Conservation (phyloP, 2,329 filamentous ascomycete genomes). For the Cladosporium velox region DNA sequence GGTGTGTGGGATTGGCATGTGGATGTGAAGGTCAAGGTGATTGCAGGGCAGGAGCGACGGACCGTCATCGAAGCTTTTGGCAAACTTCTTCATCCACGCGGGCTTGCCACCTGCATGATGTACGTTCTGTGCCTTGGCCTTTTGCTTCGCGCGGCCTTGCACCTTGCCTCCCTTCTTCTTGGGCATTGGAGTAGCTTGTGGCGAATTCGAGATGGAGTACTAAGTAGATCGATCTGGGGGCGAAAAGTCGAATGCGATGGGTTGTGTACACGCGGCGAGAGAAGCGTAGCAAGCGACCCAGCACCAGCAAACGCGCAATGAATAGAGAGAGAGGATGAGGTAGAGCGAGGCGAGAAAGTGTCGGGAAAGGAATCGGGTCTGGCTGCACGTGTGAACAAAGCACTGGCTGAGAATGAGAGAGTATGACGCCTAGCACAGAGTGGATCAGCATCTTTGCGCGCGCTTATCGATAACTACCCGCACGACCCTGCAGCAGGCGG, state of each 20-base stretch:
- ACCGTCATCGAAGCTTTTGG: conserved; percentile 20
- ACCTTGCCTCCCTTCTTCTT: conserved; percentile 30
- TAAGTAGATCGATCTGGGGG: neutral
- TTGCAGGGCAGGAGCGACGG: conserved; percentile 5
- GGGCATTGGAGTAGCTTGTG: conserved; percentile 20
- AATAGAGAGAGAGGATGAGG: neutral
- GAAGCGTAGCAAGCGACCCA: neutral
- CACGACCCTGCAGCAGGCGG: conserved; percentile 11
- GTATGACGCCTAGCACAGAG: conserved; percentile 2
- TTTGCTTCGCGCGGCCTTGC: conserved; percentile 29
- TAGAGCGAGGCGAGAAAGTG: neutral
- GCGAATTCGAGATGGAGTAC: conserved; percentile 31
- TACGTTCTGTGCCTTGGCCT: conserved; percentile 27
- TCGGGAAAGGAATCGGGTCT: neutral
- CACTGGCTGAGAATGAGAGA: conserved; percentile 13
- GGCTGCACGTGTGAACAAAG: neutral
- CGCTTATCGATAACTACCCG: neutral
- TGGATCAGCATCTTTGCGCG: neutral
- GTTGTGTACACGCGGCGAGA: neutral
- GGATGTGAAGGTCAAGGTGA: neutral
- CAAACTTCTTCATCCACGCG: conserved; percentile 20
- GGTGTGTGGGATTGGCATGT: conserved; percentile 6
- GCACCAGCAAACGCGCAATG: neutral
- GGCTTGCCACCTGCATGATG: conserved; percentile 4
- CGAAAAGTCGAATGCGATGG: neutral